These are phyloP conservation scores for Glonium stellatum DNA, from an alignment of 495 filamentous ascomycete genomes.

Conservation along the genomic window DNA sequence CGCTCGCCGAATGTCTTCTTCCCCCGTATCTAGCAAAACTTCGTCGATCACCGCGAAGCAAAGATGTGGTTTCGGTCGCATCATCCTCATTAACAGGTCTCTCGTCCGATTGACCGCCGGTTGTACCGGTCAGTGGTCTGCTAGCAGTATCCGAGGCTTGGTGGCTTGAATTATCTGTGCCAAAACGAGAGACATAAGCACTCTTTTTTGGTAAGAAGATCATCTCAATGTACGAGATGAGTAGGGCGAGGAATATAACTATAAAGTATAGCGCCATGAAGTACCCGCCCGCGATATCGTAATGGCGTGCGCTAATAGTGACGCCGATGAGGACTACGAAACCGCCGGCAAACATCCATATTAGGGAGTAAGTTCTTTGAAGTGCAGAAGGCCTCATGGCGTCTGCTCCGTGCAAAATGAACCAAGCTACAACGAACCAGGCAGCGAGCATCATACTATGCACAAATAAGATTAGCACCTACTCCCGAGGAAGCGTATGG, in stretches of 20 bases:
- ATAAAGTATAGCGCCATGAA: slow-evolving; percentile 75
- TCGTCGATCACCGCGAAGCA: slow-evolving; percentile 53
- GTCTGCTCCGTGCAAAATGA: slow-evolving; percentile 73
- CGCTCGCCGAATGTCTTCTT: slow-evolving; percentile 28
- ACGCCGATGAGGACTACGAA: slow-evolving; percentile 67
- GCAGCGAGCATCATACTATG: slow-evolving; percentile 70
- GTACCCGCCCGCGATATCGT: slow-evolving; percentile 69
- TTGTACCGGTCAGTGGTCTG: slow-evolving; percentile 27
- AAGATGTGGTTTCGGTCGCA: slow-evolving; percentile 71
- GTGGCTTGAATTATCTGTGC: not conserved
- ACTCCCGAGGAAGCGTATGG: too few species aligned
- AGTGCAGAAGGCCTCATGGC: slow-evolving; percentile 80
- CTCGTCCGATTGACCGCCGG: slow-evolving; percentile 41
- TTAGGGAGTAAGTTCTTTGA: slow-evolving; percentile 67
- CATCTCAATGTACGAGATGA: slow-evolving; percentile 56
- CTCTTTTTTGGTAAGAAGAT: slow-evolving; percentile 68
- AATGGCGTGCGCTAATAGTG: slow-evolving; percentile 65
- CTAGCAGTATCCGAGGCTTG: slow-evolving; percentile 15
- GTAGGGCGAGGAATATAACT: slow-evolving; percentile 58
- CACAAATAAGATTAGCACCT: not conserved
- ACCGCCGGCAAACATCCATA: slow-evolving; percentile 72
- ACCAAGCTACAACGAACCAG: slow-evolving; percentile 77
- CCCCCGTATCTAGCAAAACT: slow-evolving; percentile 69
- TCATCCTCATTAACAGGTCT: slow-evolving; percentile 46
- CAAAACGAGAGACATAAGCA: slow-evolving; percentile 48